Percentiles rank a stretch among this genome's conserved stretches.
phyloP scores from a whole-genome alignment of 2,329 filamentous ascomycete genomes.

The Diplodia mutila region DNA sequence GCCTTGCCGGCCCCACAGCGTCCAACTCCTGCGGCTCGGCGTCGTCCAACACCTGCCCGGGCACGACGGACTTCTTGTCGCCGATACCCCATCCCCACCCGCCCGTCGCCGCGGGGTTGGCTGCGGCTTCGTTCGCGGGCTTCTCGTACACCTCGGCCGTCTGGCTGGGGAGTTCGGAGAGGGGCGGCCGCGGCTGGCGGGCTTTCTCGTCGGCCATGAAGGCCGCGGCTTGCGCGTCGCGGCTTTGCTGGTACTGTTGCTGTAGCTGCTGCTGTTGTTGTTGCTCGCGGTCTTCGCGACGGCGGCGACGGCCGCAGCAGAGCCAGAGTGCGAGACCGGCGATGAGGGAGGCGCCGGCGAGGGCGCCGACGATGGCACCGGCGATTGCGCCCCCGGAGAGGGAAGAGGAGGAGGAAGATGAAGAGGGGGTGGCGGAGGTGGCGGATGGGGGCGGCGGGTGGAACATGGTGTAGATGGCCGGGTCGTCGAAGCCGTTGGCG shows the following conservation, averaged over 20 bases:
- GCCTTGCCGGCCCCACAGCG: background rate
- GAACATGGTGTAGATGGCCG: slow-evolving; percentile 24
- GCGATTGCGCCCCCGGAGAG: background rate
- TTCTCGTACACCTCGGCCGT: slow-evolving; percentile 1
- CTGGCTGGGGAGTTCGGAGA: background rate
- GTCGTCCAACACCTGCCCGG: background rate
- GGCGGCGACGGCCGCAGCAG: background rate
- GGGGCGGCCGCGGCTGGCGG: background rate
- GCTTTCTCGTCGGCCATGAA: background rate
- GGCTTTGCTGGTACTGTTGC: background rate
- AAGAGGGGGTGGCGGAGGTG: background rate
- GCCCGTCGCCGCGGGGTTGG: background rate
- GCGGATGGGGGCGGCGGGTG: background rate
- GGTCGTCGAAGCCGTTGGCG: slow-evolving; percentile 15
- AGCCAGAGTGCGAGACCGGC: background rate
- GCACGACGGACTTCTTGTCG: background rate
- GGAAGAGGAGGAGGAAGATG: background rate
- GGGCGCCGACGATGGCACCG: slow-evolving; percentile 17
- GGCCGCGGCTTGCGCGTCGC: background rate
- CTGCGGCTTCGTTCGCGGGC: background rate
- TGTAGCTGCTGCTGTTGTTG: too few species aligned
- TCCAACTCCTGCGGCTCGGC: background rate
- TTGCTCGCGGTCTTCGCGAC: background rate
- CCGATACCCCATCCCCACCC: background rate
- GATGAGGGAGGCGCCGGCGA: background rate